Conservation (phyloP, 306 rosid species). For the Ormosia semicastrata region DNA sequence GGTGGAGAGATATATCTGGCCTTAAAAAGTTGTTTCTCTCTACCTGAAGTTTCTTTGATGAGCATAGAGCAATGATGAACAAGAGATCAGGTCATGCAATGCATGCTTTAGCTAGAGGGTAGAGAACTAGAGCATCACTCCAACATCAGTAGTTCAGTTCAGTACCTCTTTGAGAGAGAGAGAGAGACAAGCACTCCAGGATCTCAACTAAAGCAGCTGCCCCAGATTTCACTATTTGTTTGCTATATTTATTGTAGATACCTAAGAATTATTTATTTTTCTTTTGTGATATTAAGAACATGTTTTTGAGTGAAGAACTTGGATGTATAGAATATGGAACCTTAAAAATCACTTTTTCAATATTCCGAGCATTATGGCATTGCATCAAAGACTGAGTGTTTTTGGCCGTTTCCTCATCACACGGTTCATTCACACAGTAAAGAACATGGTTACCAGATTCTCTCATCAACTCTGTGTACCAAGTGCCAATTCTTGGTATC, state of each 20-base stretch:
- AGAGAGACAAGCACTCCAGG: not conserved
- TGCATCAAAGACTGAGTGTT: not conserved
- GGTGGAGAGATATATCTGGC: not conserved
- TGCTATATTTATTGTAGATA: not conserved
- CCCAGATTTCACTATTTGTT: not conserved
- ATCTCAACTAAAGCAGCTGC: not conserved
- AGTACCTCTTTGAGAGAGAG: not conserved
- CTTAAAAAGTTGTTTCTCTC: not conserved
- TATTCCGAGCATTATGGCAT: not conserved
- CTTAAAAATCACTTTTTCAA: not conserved
- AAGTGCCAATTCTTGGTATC: no score
- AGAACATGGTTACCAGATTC: no score
- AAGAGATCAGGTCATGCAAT: slow-evolving; percentile 26
- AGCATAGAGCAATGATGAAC: slow-evolving; percentile 10
- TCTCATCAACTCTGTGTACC: no score
- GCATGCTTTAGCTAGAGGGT: slow-evolving; percentile 18
- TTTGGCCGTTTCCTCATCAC: not conserved
- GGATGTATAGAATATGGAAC: slow-evolving; percentile 9
- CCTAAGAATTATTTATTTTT: not conserved
- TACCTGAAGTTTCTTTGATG: not conserved
- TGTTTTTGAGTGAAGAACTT: slow-evolving; percentile 28
- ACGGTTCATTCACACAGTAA: slow-evolving; percentile 10
- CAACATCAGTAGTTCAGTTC: not conserved
- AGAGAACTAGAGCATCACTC: slow-evolving; percentile 9
- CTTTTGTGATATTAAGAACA: slow-evolving; percentile 7